Base-by-base conservation (phyloP, 495 filamentous ascomycete species). In the Annulohypoxylon stygium region DNA sequence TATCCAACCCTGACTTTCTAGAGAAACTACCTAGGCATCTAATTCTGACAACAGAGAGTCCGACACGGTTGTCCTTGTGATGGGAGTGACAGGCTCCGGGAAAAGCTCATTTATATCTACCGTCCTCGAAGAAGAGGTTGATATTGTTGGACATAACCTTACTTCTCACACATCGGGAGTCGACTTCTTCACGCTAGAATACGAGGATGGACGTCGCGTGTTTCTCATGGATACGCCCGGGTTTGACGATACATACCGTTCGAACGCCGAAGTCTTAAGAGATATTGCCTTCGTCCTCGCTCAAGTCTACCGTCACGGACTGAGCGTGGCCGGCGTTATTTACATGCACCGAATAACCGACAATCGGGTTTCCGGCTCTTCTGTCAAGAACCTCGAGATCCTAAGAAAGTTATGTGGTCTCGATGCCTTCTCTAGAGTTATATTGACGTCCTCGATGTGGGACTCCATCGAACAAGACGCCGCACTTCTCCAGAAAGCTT, bases 21-120 rank as follows among this genome's bases (percentile, higher is more conserved):
- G 12, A 5, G 16, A 7, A 7, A 3, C 4, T 16, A 4, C 14
- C 43, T 23, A 23, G 20, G 20, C 1, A 47, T 7, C 43, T 47
- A n/a, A 20, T 47, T 47, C 2, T 20, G n/a, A 7, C 14, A 47
- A 20, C 43, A 47, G 16, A 12, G n/a, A 47, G 16, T n/a, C 43
- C 2, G 14, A n/a, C 3, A 47, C n/a, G 14, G 43, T 20, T 16
- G 14, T 47, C 16, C 43, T 47, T 0, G 43, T 39, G 9, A 39
- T 39, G 36, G 36, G 50, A 20, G 73, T 79, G 48, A 84, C 82
- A 5, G 83, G 83, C 7, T 71, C 78, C 14, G 83, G 83, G 26
- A 85, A 85, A 71, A 82, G 77, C 34, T 80, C 79, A 14, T 85
- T 84, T 62, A 81, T 85, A 47, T 79, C 81, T 3, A 78, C 76